Percentiles rank a stretch among this genome's conserved stretches.
Evolutionary conservation across 495 filamentous ascomycete species (phyloP).

Genomic region (Penicillium tannophilum): DNA sequence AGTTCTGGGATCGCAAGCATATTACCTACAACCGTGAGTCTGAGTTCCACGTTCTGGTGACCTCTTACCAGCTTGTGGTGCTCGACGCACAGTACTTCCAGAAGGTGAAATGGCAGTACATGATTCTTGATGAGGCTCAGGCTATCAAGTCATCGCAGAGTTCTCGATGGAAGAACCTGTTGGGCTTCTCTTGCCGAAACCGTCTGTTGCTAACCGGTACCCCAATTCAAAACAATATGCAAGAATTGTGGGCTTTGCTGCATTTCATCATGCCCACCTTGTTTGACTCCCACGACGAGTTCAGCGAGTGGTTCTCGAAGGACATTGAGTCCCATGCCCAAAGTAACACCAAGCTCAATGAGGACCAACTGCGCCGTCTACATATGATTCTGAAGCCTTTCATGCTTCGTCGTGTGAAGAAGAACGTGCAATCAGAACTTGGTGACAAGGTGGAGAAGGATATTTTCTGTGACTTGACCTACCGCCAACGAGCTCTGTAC

Average conservation of each 20-base stretch:
- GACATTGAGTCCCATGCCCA: conserved; percentile 98
- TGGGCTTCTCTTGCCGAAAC: conserved; percentile 95
- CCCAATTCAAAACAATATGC: conserved; percentile 99
- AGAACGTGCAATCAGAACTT: conserved; percentile 97
- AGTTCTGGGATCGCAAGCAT: conserved; percentile 98
- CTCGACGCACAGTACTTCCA: conserved; percentile 96
- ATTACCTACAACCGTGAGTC: conserved; percentile 92
- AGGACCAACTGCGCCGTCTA: conserved; percentile 91
- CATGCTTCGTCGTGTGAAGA: conserved; percentile 99
- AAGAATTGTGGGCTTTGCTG: conserved; percentile 94
- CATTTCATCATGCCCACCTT: conserved; percentile 99
- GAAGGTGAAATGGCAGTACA: conserved; percentile 99
- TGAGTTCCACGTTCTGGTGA: conserved; percentile 92
- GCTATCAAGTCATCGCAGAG: conserved; percentile 98
- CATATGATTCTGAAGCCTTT: conserved; percentile 99
- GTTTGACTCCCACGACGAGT: conserved; percentile 98
- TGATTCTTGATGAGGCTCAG: conserved; percentile 98
- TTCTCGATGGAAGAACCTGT: conserved; percentile 92
- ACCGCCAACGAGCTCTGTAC: conserved; percentile 95
- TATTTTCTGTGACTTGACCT: conserved; percentile 94
- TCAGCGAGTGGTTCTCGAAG: conserved; percentile 99
- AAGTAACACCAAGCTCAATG: conserved; percentile 97
- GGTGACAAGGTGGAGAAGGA: conserved; percentile 98
- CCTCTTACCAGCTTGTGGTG: conserved; percentile 96
- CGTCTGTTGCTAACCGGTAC: conserved; percentile 93